Base-by-base conservation (phyloP, 257 asterid genomes). In the Rauvolfia tetraphylla region DNA sequence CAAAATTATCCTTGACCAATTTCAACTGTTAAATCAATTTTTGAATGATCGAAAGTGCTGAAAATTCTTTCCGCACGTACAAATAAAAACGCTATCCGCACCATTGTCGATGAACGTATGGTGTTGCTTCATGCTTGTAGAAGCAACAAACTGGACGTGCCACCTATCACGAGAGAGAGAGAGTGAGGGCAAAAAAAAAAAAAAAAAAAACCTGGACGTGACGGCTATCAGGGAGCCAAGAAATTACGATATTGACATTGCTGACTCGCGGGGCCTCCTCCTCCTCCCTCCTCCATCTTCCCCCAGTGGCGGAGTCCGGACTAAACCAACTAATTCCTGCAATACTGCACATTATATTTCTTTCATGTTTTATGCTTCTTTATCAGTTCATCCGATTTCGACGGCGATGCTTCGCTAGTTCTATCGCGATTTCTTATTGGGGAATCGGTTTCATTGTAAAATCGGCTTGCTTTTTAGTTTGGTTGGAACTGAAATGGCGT, bases 161-260 rank as follows among this genome's bases (percentile, higher is more conserved):
- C n/a, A n/a, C n/a, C n/a, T n/a, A n/a, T n/a, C n/a, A n/a, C n/a
- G n/a, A n/a, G n/a, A n/a, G n/a, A n/a, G n/a, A n/a, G n/a, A n/a
- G n/a, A n/a, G n/a, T n/a, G n/a, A n/a, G n/a, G n/a, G n/a, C n/a
- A n/a, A n/a, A n/a, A 3, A 41, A 41, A 39, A 11, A 38, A 67
- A 20, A 49, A 38, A 67, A 36, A 18, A 1, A 0, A 12, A 2
- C 25, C 17, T 8, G 29, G 31, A 67, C 8, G 27, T 7, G 49
- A 38, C 33, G 7, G 18, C 8, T 29, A 36, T 7, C 10, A 8
- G 27, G 18, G 46, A 18, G 25, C 31, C 33, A 38, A 1, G 33
- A 20, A 66, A 66, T 38, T 66, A 66, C 51, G 71, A 66, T 39
- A 66, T 66, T 66, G 71, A 66, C 71, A 66, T 33, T 5, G 63